Evolutionary conservation across 2,329 filamentous ascomycete species (phyloP).

Genomic region (Arthroderma sp.): DNA sequence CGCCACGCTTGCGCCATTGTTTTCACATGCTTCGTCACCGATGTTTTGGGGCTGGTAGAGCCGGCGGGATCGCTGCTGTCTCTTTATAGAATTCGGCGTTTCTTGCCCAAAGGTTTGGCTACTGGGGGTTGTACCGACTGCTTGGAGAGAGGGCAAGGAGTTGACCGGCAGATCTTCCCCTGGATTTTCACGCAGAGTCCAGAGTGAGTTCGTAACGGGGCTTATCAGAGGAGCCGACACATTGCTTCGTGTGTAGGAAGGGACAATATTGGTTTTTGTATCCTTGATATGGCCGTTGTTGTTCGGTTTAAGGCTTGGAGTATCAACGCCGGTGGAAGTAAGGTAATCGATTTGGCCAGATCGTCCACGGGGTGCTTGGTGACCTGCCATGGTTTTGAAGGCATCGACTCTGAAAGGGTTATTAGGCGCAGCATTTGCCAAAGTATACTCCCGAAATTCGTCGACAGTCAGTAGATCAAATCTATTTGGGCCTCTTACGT

Average conservation of each 20-base stretch:
- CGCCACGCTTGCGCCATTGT: background rate
- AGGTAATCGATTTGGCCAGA: too few species aligned
- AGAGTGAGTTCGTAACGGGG: constrained; percentile 4
- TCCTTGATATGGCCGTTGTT: too few species aligned
- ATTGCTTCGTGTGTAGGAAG: background rate
- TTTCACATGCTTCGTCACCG: background rate
- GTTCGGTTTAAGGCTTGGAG: too few species aligned
- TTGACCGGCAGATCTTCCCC: constrained; percentile 4
- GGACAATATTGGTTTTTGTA: too few species aligned
- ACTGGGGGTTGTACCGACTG: background rate
- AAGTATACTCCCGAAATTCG: too few species aligned
- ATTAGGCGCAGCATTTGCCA: too few species aligned
- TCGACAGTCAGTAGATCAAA: too few species aligned
- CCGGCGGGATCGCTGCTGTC: constrained; percentile 7
- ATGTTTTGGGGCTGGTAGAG: constrained; percentile 5
- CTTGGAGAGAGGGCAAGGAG: constrained; percentile 3
- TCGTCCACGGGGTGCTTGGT: background rate
- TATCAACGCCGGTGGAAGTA: too few species aligned
- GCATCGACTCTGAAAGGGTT: background rate
- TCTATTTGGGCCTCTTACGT: too few species aligned
- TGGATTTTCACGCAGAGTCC: constrained; percentile 3
- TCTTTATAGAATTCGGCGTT: constrained; percentile 2
- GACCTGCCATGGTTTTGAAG: background rate
- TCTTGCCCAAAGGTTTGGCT: background rate
- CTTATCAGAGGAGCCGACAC: background rate